Percentiles rank a stretch among this genome's conserved stretches.
phyloP scores from a whole-genome alignment of 129 eudicot species.

The Saposhnikovia divaricata region DNA sequence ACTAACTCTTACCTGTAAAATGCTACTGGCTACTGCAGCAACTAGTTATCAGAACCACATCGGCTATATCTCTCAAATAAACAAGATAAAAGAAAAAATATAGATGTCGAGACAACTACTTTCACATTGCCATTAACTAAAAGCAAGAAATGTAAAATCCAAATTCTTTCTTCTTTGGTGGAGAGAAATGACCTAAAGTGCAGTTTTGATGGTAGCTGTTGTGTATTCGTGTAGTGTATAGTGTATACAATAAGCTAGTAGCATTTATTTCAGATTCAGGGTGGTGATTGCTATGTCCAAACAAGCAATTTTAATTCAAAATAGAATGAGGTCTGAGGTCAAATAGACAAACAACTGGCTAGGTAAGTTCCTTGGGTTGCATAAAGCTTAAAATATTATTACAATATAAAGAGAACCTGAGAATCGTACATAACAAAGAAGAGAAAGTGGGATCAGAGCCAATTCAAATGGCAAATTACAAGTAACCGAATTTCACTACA shows the following conservation, averaged over 20 bases:
- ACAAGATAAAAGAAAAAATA: not conserved
- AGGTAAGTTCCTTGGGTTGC: too few relatives aligned
- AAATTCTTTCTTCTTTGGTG: not conserved
- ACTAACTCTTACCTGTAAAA: not conserved
- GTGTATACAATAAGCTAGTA: not conserved
- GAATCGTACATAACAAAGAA: not conserved
- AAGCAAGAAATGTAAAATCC: not conserved
- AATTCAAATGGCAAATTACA: not conserved
- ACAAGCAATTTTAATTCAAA: not conserved
- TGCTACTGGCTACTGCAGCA: not conserved
- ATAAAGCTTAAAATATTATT: not conserved
- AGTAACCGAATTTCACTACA: not conserved
- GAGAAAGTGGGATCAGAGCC: not conserved
- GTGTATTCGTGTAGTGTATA: not conserved
- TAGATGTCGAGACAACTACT: not conserved
- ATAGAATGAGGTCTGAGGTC: not conserved
- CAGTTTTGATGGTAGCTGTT: not conserved
- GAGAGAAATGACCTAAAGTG: not conserved
- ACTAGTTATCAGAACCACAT: too few relatives aligned
- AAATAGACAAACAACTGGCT: not conserved
- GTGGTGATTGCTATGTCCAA: not conserved
- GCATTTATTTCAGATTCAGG: not conserved
- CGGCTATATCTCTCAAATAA: not conserved
- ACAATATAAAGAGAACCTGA: not conserved
- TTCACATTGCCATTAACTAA: not conserved